phyloP scores from a whole-genome alignment of 805 yeast species.

The Starmera pachycereana region DNA sequence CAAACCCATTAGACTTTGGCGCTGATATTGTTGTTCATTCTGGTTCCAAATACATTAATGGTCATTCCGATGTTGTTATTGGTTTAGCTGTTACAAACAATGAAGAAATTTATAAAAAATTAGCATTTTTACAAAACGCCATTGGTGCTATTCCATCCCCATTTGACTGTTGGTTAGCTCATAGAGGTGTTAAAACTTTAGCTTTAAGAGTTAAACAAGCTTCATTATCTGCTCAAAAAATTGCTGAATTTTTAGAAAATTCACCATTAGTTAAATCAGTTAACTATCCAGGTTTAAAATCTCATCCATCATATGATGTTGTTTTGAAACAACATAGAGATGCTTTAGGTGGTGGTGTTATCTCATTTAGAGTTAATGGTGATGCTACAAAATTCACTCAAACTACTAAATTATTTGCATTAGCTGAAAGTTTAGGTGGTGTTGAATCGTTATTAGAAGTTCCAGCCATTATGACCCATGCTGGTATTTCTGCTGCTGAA shows the following conservation, averaged over 20 bases:
- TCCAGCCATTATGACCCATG: conserved; percentile 89
- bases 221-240: conserved; percentile 49
- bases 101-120: conserved; percentile 47
- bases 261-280: conserved; percentile 51
- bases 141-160: conserved; percentile 86
- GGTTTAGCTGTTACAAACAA: conserved; percentile 71
- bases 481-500: conserved; percentile 72
- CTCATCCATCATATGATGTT: conserved; percentile 52
- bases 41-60: conserved; percentile 84
- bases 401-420: conserved; percentile 63
- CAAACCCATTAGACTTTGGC: conserved; percentile 74
- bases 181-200: conserved; percentile 81
- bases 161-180: conserved; percentile 88
- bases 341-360: conserved; percentile 86
- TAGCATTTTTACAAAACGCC: conserved; percentile 78
- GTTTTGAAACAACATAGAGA: conserved; percentile 72
- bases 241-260: conserved; percentile 51
- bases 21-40: conserved; percentile 86
- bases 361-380: conserved; percentile 77
- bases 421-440: conserved; percentile 89
- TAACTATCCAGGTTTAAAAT: conserved; percentile 73
- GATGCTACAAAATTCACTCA: conserved; percentile 74
- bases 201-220: conserved; percentile 73
- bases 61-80: conserved; percentile 86
- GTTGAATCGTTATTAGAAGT: conserved; percentile 79